Evolutionary conservation across 768 basidiomycete genomes (phyloP), one percentile per base, ranked within the genome.

Genomic region (Cystofilobasidium ferigula): DNA sequence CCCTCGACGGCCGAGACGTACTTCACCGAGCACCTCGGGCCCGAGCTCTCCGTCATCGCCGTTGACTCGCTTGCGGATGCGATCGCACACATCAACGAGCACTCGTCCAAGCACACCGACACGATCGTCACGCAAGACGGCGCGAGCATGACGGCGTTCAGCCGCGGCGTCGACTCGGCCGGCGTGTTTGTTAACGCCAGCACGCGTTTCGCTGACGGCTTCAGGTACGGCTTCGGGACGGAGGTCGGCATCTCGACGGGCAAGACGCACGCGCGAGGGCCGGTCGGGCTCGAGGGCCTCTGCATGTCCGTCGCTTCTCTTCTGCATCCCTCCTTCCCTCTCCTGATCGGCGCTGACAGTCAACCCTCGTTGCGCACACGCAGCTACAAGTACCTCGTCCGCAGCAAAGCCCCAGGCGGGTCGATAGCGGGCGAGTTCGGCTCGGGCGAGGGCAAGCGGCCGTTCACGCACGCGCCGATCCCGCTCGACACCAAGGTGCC

Each of bases 211-310:
- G 86, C 93, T 0, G 95, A 99, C 75, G 94, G 95, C 16, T 95
- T 93, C 77, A 78, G 94, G 68, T 98, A 91, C 74, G 95, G 95
- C 0, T 92, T 95, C 70, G 95, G 95, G 2, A 93, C 95, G 6
- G 95, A 98, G 77, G 94, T 99, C 0, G 95, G 95, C 12, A 95
- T 99, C 72, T 88, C 87, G 74, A 99, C 95, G 0, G 93, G 94
- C 0, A 85, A 88, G 73, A 94, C 95, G 63, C 95, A 99, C 73
- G 93, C 95, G 20, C 81, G 94, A 47, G 95, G 95, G 3, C 95
- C 95, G 0, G 94, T 98, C 1, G 94, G 94, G 0, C 79, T 97
- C 61, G 72, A 73, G 45, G 72, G 72, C 12, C 69, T 72, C 30
- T 57, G 71, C 68, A 32, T 62, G 34, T 43, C 13, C 43, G 65